Percentiles rank a stretch among this genome's conserved stretches.
Conservation (phyloP, 148 eudicot genomes). For the Dianthus caryophyllus region DNA sequence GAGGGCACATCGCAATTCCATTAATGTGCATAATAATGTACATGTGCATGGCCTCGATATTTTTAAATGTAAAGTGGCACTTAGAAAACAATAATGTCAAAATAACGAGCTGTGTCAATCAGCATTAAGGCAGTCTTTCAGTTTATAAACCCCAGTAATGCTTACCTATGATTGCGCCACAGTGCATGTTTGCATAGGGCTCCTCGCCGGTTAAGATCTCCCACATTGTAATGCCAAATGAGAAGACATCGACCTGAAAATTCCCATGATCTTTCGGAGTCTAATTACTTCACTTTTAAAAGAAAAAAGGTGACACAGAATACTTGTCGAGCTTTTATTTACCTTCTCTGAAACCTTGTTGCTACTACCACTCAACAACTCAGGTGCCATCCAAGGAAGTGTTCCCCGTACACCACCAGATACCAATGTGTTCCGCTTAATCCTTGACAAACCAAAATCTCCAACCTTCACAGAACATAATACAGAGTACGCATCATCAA, state of each 20-base stretch:
- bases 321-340: constrained; percentile 9
- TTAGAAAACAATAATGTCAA: not conserved
- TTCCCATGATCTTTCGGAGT: constrained; percentile 8
- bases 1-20: too few species aligned
- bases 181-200: constrained; percentile 93
- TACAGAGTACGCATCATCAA: too few species aligned
- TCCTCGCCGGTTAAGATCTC: constrained; percentile 91
- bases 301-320: not conserved
- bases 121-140: not conserved
- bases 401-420: constrained; percentile 98
- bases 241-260: constrained; percentile 92
- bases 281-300: not conserved
- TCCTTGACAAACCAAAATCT: constrained; percentile 92
- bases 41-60: too few species aligned
- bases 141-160: not conserved
- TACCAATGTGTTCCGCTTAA: constrained; percentile 87
- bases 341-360: constrained; percentile 90
- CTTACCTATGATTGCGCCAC: constrained; percentile 93
- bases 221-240: constrained; percentile 93
- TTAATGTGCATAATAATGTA: too few species aligned
- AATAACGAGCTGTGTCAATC: not conserved
- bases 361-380: constrained; percentile 86
- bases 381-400: constrained; percentile 99
- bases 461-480: constrained; percentile 57
- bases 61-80: too few species aligned